A percentile compares a stretch with the other conserved stretches of the same genome.
These are phyloP conservation scores for Diutina pseudorugosa DNA, from an alignment of 1,139 yeast genomes.

Conservation along the genomic window DNA sequence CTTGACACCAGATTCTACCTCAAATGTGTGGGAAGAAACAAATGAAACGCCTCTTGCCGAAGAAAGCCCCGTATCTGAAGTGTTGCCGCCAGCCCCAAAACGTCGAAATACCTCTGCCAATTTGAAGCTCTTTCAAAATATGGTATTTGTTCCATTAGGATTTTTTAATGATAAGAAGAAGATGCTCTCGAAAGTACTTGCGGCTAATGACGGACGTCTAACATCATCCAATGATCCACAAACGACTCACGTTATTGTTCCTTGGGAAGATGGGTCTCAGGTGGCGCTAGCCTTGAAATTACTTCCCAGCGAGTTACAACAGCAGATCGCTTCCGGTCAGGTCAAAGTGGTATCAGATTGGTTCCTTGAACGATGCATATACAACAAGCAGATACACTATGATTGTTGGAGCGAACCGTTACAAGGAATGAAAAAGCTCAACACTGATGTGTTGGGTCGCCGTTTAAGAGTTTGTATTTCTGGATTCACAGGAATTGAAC, in stretches of 20 bases:
- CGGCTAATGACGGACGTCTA: not conserved
- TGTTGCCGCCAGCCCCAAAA: not conserved
- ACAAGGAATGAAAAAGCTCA: slow-evolving; percentile 20
- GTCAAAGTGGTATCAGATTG: slow-evolving; percentile 56
- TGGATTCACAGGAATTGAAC: slow-evolving; percentile 78
- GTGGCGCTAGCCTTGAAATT: slow-evolving; percentile 15
- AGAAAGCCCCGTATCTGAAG: not conserved
- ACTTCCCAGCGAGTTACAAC: slow-evolving; percentile 13
- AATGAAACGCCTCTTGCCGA: not conserved
- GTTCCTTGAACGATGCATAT: slow-evolving; percentile 72
- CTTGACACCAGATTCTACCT: not conserved
- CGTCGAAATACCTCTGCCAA: not conserved
- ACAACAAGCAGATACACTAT: slow-evolving; percentile 36
- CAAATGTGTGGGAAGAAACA: not conserved
- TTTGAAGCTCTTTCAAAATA: not conserved
- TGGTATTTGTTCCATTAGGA: not conserved
- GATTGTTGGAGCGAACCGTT: slow-evolving; percentile 74
- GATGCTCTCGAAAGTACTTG: not conserved
- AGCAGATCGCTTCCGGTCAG: slow-evolving; percentile 14
- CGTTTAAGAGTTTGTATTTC: slow-evolving; percentile 47
- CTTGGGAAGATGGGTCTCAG: slow-evolving; percentile 23
- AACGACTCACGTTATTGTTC: slow-evolving; percentile 28
- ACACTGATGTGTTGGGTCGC: not conserved
- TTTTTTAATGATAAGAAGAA: not conserved
- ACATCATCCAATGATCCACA: not conserved